Conservation (phyloP, 2,329 filamentous ascomycete species). For the Aspergillus sojae region DNA sequence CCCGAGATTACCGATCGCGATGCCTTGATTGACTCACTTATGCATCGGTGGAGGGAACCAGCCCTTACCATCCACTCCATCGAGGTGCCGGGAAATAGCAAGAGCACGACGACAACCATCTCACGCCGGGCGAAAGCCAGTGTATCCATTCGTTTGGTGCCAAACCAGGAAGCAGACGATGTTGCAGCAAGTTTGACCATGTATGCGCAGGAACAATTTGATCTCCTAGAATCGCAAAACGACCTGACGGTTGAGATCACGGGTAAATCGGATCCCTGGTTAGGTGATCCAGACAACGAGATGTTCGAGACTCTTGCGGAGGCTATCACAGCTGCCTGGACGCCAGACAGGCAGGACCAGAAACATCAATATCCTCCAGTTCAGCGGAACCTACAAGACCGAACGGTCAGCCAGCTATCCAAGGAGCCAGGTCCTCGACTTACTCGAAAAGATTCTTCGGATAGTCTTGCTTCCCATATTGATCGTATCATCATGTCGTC, state of each 20-base stretch:
- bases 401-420: conserved; percentile 11
- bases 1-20: conserved; percentile 65
- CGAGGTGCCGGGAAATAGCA: conserved; percentile 77
- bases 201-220: conserved; percentile 73
- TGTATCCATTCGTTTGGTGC: conserved; percentile 87
- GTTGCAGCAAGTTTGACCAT: conserved; percentile 68
- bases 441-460: conserved; percentile 38
- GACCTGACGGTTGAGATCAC: conserved; percentile 80
- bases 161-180: conserved; percentile 83
- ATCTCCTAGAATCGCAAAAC: conserved; percentile 76
- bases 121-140: conserved; percentile 86
- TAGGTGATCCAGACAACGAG: conserved; percentile 86
- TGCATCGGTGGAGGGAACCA: conserved; percentile 93
- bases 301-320: conserved; percentile 87
- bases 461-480: conserved; percentile 44
- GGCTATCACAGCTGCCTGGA: conserved; percentile 85
- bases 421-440: conserved; percentile 25
- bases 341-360: conserved; percentile 39
- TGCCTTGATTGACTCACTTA: conserved; percentile 78
- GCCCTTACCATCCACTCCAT: conserved; percentile 93
- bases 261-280: conserved; percentile 93
- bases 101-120: conserved; percentile 81
- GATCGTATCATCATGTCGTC: conserved; percentile 44
- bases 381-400: conserved; percentile 21
- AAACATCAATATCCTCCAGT: conserved; percentile 39